Percentiles rank a stretch among this genome's conserved stretches.
Conservation (phyloP, 164 flowering plant genomes). For the Taxillus chinensis region DNA sequence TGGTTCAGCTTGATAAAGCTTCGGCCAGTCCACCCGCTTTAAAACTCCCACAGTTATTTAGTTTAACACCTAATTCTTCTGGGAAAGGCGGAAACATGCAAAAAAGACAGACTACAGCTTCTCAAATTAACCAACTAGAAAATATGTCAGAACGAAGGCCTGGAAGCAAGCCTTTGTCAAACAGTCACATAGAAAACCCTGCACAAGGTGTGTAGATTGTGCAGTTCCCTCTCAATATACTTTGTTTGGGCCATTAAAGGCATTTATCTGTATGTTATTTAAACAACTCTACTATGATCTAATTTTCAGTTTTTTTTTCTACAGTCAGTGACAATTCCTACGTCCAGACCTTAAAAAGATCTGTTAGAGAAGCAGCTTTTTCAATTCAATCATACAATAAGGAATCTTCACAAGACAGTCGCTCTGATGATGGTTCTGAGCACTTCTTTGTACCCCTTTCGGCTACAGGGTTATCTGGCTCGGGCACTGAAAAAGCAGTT, state of each 20-base stretch:
- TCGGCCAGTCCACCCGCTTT: conserved; percentile 61
- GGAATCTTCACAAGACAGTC: conserved; percentile 56
- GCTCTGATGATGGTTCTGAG: conserved; percentile 56
- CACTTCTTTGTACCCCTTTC: conserved; percentile 81
- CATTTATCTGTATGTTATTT: not conserved
- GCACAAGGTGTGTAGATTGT: conserved; percentile 46
- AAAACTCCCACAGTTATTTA: conserved; percentile 89
- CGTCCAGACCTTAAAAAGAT: conserved; percentile 70
- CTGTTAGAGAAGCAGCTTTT: conserved; percentile 91
- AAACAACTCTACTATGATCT: conserved; percentile 1
- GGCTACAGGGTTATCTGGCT: conserved; percentile 33
- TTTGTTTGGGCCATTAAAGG: not conserved
- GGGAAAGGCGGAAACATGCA: conserved; percentile 57
- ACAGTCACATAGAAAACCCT: conserved; percentile 31
- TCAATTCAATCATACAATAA: conserved; percentile 33
- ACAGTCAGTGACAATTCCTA: conserved; percentile 49
- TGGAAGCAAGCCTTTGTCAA: conserved; percentile 33
- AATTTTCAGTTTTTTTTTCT: conserved; percentile 15
- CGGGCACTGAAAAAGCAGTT: conserved; percentile 31
- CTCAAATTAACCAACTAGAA: conserved; percentile 47
- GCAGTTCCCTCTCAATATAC: not conserved
- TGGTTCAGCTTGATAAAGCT: conserved; percentile 59
- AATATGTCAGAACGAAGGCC: conserved; percentile 42
- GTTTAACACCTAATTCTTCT: conserved; percentile 75
- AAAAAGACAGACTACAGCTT: conserved; percentile 34